Base-by-base conservation (phyloP, 1,284 basidiomycete species). In the Tremellales sp. region DNA sequence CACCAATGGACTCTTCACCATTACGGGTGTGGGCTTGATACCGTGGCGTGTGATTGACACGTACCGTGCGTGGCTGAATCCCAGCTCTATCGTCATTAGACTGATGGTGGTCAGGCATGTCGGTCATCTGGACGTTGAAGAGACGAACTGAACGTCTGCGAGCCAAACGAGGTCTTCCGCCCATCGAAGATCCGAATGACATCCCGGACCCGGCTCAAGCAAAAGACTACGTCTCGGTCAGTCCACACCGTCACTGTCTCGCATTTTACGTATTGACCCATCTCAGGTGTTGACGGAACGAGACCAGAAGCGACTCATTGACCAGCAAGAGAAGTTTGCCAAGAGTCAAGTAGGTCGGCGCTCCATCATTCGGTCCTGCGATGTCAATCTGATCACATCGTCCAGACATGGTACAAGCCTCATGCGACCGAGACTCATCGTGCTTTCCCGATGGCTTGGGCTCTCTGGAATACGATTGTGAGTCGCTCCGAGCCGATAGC, bases 341-440 rank as follows among this genome's bases (percentile, higher is more conserved):
- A 59, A 61, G 26, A 63, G 58, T 43, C 74, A 74, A 52, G 65
- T 66, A 41, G 42, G 62, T 51, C 17, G n/a, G 15, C 7, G 15
- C 31, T 39, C 22, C 27, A 19, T 39, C 25, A 21, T 22, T 8
- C n/a, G 12, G 3, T 12, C 29, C 29, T 33, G 29, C 29, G 29
- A 8, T 33, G 10, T 8, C 8, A 33, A 8, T 10, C 29, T 8
- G 29, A n/a, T 33, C 29, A 33, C 8, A 33, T 10, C 29, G 10
- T 23, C 2, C 82, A 87, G 73, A 89, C 87, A 0, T 93, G 89
- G 87, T 93, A 93, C 71, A 78, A 86, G 36, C 83, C 88, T 6
- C 87, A 91, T 69, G 88, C 86, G 36, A 91, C 87, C 4, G 83
- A 84, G 48, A 90, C 89, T 0, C 89, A 92, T 68, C 76, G 84